Evolutionary conservation across 148 eudicot genomes (phyloP).

Genomic region (Silene latifolia): DNA sequence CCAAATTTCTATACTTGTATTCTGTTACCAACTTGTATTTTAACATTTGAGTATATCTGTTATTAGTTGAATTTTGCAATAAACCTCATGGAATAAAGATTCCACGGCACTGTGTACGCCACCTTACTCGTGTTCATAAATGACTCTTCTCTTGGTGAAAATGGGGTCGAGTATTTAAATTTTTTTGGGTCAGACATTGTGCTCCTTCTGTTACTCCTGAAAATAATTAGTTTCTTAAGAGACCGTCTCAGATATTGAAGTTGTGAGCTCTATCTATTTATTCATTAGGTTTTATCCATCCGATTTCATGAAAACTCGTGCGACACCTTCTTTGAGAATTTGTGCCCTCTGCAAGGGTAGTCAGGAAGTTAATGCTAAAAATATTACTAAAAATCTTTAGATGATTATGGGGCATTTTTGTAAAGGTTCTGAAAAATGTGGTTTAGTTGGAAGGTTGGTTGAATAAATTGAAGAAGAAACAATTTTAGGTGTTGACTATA

Average conservation of each 20-base stretch:
- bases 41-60: conserved; percentile 4
- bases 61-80: conserved; percentile 5
- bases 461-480: conserved; percentile 5
- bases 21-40: conserved; percentile 10
- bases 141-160: background rate
- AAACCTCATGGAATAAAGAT: conserved; percentile 6
- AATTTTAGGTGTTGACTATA: conserved; percentile 23
- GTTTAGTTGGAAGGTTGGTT: conserved; percentile 25
- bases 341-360: background rate
- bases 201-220: background rate
- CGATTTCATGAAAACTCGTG: no score
- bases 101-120: background rate
- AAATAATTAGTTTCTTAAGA: background rate
- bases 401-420: conserved; percentile 15
- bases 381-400: conserved; percentile 3
- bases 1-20: conserved; percentile 14
- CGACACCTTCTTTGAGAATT: no score
- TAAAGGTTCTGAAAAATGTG: background rate
- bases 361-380: background rate
- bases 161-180: background rate
- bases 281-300: background rate
- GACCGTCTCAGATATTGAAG: background rate
- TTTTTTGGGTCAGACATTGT: background rate
- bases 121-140: background rate
- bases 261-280: background rate